These are phyloP conservation scores for Sugiyamaella marilandica DNA, from an alignment of 805 yeast species.

Conservation along the genomic window DNA sequence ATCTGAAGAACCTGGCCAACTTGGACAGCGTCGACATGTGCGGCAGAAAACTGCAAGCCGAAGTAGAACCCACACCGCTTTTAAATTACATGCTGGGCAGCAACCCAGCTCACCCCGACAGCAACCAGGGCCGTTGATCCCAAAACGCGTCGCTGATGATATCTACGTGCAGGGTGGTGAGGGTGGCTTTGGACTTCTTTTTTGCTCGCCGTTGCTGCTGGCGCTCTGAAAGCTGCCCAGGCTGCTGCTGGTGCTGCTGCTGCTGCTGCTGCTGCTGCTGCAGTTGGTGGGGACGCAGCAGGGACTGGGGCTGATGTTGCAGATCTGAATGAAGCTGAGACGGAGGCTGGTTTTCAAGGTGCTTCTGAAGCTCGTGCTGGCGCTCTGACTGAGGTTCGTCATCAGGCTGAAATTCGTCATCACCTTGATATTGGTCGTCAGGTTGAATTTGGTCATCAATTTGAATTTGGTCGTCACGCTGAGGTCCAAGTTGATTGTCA, in stretches of 20 bases:
- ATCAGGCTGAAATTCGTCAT: neutral
- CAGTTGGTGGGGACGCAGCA: too few species aligned
- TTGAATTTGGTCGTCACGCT: neutral
- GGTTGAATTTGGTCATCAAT: neutral
- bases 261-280: conserved; percentile 31
- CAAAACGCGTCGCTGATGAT: conserved; percentile 62
- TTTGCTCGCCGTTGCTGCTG: conserved; percentile 50
- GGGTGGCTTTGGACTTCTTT: conserved; percentile 43
- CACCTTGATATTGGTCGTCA: neutral
- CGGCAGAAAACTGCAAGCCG: neutral
- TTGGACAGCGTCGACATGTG: neutral
- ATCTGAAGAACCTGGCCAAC: conserved; percentile 23
- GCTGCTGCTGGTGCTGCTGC: conserved; percentile 17
- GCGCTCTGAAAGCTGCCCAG: conserved; percentile 33
- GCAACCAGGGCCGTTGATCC: conserved; percentile 41
- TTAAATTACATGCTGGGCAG: too few species aligned
- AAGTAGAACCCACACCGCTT: too few species aligned
- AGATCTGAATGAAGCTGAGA: too few species aligned
- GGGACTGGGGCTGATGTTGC: too few species aligned
- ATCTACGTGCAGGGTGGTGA: conserved; percentile 51
- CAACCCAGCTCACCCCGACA: neutral
- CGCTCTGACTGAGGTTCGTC: conserved; percentile 7
- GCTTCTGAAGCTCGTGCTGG: too few species aligned
- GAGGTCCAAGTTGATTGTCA: neutral
- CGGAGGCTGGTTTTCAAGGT: too few species aligned